phyloP scores from a whole-genome alignment of 495 filamentous ascomycete genomes.

The Talaromyces adpressus region DNA sequence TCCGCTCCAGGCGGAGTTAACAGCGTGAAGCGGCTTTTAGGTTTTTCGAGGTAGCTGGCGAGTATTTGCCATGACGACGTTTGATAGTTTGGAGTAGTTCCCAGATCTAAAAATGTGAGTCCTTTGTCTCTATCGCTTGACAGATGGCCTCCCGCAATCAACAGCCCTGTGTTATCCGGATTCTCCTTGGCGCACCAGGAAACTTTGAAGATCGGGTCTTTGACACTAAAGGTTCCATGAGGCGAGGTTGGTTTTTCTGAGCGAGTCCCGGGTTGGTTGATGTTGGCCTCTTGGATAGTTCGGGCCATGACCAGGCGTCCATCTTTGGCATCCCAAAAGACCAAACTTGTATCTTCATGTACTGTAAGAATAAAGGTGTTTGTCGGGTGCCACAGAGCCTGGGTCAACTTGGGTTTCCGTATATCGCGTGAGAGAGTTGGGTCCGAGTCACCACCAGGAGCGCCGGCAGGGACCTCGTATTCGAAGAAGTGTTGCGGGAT shows the following conservation, averaged over 20 bases:
- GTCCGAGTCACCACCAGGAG: constrained; percentile 75
- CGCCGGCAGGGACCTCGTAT: constrained; percentile 73
- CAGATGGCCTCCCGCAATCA: constrained; percentile 75
- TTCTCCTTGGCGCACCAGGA: constrained; percentile 90
- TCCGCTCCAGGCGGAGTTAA: constrained; percentile 72
- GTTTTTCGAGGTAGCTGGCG: constrained; percentile 63
- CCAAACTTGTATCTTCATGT: constrained; percentile 83
- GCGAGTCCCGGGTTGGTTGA: constrained; percentile 54
- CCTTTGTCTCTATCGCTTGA: constrained; percentile 59
- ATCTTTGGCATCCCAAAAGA: constrained; percentile 92
- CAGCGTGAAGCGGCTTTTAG: constrained; percentile 61
- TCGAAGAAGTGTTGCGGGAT: constrained; percentile 68
- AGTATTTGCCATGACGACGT: constrained; percentile 85
- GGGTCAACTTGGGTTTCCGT: constrained; percentile 64
- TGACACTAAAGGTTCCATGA: constrained; percentile 43
- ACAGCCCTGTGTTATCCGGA: constrained; percentile 82
- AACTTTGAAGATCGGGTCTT: constrained; percentile 66
- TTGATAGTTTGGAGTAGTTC: constrained; percentile 78
- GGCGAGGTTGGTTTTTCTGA: constrained; percentile 31
- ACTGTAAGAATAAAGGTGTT: constrained; percentile 84
- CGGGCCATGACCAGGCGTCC: constrained; percentile 78
- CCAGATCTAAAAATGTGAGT: constrained; percentile 83
- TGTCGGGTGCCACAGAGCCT: constrained; percentile 90
- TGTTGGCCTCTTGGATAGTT: constrained; percentile 62
- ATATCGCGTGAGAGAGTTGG: constrained; percentile 34